Evolutionary conservation across 345 rosid species (phyloP), one percentile per base, ranked within the genome.

Genomic region (Rhodomyrtus tomentosa): DNA sequence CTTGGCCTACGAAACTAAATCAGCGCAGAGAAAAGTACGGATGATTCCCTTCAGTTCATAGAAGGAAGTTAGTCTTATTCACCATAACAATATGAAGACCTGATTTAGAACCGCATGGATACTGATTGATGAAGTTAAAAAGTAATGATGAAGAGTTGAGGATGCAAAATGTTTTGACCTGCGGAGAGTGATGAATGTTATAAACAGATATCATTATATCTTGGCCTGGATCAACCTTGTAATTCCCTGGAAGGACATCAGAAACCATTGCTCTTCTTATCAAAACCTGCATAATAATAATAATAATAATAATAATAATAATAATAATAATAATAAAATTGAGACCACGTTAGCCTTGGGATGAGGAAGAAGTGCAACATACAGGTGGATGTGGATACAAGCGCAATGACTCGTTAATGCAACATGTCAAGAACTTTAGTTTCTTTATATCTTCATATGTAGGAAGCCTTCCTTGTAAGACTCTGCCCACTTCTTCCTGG

Each of bases 331-430:
- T 50, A 38, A 8, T 48, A 45, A 25, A 38, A 45, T 27, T 54
- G 16, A 50, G 62, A 29, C 42, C 29, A 25, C 24, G 45, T 27
- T 45, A 50, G 40, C 42, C 27, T 82, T 5, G n/a, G 40, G 32
- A n/a, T 55, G 48, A 27, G 81, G 84, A 87, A 83, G 85, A 81
- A 49, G 24, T 25, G 91, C 86, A 88, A 89, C 96, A 86, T 92
- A 95, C 99, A 86, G 98, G 99, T 87, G 99, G 99, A 88, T 96
- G 99, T 52, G 99, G 99, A 82, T 94, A 96, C 29, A 96, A 93
- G 81, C 98, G 98, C 90, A 96, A 82, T 29, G 99, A 96, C 92
- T 96, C 98, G 15, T 90, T 93, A 85, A 96, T 93, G 93, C 98
- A 96, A 74, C 98, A 91, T 50, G 92, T 95, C 85, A 95, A 72